Percentiles rank a stretch among this genome's conserved stretches.
These are phyloP conservation scores for Astrocystis sublimbata DNA, from an alignment of 495 filamentous ascomycete genomes.

Conservation along the genomic window DNA sequence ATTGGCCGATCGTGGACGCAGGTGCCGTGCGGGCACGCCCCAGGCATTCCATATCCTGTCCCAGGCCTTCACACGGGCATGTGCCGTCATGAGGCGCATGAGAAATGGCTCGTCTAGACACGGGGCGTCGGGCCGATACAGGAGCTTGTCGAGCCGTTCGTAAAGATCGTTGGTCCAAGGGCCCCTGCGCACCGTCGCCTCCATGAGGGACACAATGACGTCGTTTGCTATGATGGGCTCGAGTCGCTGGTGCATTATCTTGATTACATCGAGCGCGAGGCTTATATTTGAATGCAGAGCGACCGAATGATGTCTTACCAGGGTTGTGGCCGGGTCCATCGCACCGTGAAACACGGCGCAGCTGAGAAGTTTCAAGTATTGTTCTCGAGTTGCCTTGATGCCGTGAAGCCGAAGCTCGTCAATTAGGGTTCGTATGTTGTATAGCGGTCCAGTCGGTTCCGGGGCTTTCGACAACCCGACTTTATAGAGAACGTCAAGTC, in stretches of 20 bases:
- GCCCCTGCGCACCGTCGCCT: conserved; percentile 14
- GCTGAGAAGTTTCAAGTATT: conserved; percentile 34
- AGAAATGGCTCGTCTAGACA: conserved; percentile 51
- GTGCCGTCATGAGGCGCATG: conserved; percentile 49
- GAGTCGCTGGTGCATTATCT: conserved; percentile 42
- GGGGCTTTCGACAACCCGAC: conserved; percentile 10
- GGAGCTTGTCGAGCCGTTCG: conserved; percentile 28
- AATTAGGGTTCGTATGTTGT: conserved; percentile 19
- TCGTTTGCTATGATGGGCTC: conserved; percentile 40
- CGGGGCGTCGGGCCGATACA: conserved; percentile 35
- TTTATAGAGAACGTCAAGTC: conserved; percentile 30
- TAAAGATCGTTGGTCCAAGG: conserved; percentile 19
- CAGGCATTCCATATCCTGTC: conserved; percentile 62
- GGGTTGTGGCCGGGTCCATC: too few species aligned
- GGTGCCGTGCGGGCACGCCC: conserved; percentile 54
- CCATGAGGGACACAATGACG: conserved; percentile 41
- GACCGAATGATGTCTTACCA: too few species aligned
- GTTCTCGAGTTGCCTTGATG: conserved; percentile 34
- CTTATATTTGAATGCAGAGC: too few species aligned
- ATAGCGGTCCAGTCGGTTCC: neutral
- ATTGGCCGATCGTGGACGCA: conserved; percentile 48
- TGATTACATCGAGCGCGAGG: conserved; percentile 33
- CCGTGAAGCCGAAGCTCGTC: conserved; percentile 31
- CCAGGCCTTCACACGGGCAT: conserved; percentile 47
- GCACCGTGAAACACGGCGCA: too few species aligned